Evolutionary conservation across 495 filamentous ascomycete genomes (phyloP).

Genomic region (Penicillium cataractarum): DNA sequence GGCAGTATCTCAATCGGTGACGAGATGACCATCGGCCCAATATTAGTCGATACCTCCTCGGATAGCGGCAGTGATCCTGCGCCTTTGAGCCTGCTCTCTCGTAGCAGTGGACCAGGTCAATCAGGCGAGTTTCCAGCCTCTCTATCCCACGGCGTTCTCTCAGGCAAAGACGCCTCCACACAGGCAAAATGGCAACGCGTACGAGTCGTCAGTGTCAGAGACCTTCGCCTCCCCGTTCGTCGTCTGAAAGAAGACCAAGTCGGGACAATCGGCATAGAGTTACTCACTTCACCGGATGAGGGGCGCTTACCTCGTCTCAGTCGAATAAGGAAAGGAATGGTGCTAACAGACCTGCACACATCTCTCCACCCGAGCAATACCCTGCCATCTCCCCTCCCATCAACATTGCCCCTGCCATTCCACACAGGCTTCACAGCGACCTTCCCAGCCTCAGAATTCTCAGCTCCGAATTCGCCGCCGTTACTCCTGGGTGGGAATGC

Average conservation of each 20-base stretch:
- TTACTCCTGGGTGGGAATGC: slow-evolving; percentile 64
- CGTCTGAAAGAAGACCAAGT: slow-evolving; percentile 80
- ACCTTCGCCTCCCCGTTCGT: slow-evolving; percentile 82
- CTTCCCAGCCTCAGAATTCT: slow-evolving; percentile 47
- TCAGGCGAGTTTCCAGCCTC: slow-evolving; percentile 43
- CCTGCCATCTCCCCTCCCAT: slow-evolving; percentile 28
- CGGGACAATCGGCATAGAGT: slow-evolving; percentile 82
- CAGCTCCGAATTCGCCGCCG: slow-evolving; percentile 42
- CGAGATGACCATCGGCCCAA: slow-evolving; percentile 77
- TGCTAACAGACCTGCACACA: slow-evolving; percentile 64
- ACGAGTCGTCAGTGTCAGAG: slow-evolving; percentile 82
- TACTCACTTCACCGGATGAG: slow-evolving; percentile 40
- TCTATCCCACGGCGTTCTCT: slow-evolving; percentile 29
- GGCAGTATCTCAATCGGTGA: slow-evolving; percentile 80
- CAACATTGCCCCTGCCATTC: slow-evolving; percentile 41
- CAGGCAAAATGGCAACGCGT: slow-evolving; percentile 70
- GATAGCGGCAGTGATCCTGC: slow-evolving; percentile 27
- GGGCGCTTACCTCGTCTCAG: slow-evolving; percentile 33
- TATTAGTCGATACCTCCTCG: slow-evolving; percentile 46
- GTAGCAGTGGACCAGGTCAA: slow-evolving; percentile 37
- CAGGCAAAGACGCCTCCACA: slow-evolving; percentile 32
- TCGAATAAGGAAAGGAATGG: slow-evolving; percentile 81
- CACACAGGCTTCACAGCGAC: slow-evolving; percentile 52
- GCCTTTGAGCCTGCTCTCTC: slow-evolving; percentile 30
- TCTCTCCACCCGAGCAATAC: slow-evolving; percentile 38